Conservation (phyloP, 1,284 basidiomycete species). For the Phellopilus nigrolimitatus region DNA sequence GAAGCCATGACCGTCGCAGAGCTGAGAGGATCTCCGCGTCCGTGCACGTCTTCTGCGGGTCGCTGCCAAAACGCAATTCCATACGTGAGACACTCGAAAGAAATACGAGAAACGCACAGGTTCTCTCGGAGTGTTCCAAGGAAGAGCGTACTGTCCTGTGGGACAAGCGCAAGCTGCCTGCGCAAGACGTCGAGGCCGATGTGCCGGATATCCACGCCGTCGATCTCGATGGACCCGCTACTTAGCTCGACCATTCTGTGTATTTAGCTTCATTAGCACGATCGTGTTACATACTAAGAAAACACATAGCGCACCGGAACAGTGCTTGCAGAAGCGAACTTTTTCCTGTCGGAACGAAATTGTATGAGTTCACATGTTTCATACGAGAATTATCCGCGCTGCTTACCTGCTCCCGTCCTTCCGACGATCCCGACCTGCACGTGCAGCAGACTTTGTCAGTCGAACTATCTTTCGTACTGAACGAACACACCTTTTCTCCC, state of each 20-base stretch:
- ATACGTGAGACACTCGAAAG: not conserved
- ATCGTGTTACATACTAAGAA: not conserved
- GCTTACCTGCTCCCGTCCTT: slow-evolving; percentile 59
- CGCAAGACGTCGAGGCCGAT: slow-evolving; percentile 58
- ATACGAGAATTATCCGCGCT: too few species aligned
- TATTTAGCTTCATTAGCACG: slow-evolving; percentile 18
- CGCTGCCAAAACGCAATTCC: slow-evolving; percentile 32
- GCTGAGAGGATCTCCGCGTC: slow-evolving; percentile 52
- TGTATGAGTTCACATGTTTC: too few species aligned
- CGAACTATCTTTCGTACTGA: too few species aligned
- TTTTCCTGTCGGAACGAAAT: slow-evolving; percentile 61
- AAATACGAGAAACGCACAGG: slow-evolving; percentile 42
- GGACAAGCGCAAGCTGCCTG: slow-evolving; percentile 63
- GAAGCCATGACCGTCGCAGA: slow-evolving; percentile 56
- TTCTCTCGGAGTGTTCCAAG: slow-evolving; percentile 66
- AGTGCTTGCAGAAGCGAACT: slow-evolving; percentile 71
- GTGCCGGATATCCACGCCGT: slow-evolving; percentile 56
- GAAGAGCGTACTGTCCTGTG: slow-evolving; percentile 64
- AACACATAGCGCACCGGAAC: slow-evolving; percentile 46
- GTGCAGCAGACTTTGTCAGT: too few species aligned
- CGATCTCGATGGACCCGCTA: slow-evolving; percentile 64
- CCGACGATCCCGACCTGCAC: slow-evolving; percentile 77
- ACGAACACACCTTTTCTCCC: slow-evolving; percentile 76
- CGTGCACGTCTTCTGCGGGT: slow-evolving; percentile 50
- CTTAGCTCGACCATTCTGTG: slow-evolving; percentile 64